A percentile compares a stretch with the other conserved stretches of the same genome.
Conservation (phyloP, 1,284 basidiomycete genomes). For the Rhodotorula glutinis region DNA sequence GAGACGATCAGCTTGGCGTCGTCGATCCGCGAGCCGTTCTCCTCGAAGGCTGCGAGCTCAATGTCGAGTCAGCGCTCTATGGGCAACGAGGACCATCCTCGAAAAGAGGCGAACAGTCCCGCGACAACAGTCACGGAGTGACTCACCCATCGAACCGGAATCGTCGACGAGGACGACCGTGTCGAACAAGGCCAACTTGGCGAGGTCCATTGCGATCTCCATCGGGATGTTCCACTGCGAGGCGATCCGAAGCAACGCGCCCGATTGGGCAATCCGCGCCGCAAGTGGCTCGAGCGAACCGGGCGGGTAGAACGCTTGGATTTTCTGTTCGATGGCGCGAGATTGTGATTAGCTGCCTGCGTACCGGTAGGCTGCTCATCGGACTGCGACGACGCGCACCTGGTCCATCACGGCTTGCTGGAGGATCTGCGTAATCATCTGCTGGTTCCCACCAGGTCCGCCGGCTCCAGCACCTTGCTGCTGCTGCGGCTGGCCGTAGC, state of each 20-base stretch:
- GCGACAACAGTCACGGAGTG: background rate
- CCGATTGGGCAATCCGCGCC: slow-evolving; percentile 49
- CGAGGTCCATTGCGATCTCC: slow-evolving; percentile 52
- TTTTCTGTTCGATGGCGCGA: too few relatives aligned
- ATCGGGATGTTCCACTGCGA: slow-evolving; percentile 52
- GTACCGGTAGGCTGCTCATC: too few relatives aligned
- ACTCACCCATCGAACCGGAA: slow-evolving; percentile 45
- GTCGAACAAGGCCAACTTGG: slow-evolving; percentile 48
- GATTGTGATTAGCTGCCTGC: too few relatives aligned
- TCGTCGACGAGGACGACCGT: slow-evolving; percentile 4
- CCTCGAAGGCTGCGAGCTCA: slow-evolving; percentile 35
- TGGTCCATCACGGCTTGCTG: slow-evolving; percentile 17
- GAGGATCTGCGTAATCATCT: slow-evolving; percentile 16
- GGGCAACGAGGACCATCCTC: too few relatives aligned
- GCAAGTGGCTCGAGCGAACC: slow-evolving; percentile 51
- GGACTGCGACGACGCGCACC: too few relatives aligned
- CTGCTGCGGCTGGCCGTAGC: background rate
- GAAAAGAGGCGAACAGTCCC: too few relatives aligned
- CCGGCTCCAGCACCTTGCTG: slow-evolving; percentile 28
- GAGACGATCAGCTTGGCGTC: slow-evolving; percentile 46
- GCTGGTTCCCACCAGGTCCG: slow-evolving; percentile 2
- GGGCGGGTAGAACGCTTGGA: slow-evolving; percentile 28
- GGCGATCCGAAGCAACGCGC: slow-evolving; percentile 50
- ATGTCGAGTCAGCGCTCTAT: background rate
- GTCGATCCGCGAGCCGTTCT: slow-evolving; percentile 42